Conservation (phyloP, 768 basidiomycete species). For the Pleurotus tuoliensis region DNA sequence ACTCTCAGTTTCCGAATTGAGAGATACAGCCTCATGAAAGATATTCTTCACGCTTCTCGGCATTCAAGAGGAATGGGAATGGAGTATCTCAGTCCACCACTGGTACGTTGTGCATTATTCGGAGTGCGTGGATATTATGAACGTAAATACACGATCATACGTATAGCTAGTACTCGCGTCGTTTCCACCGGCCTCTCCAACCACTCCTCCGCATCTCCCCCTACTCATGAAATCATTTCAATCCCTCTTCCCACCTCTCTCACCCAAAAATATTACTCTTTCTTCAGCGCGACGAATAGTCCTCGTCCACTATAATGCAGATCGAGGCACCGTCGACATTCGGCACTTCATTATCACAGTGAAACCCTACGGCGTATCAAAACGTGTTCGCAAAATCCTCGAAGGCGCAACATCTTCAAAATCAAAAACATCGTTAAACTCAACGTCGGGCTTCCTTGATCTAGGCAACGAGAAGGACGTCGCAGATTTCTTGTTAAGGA, state of each 20-base stretch:
- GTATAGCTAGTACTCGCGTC: conserved; percentile 89
- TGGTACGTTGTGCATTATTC: conserved; percentile 48
- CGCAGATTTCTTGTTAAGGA: conserved; percentile 87
- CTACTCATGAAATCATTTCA: conserved; percentile 97
- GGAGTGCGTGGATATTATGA: background rate
- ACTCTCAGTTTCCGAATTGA: conserved; percentile 92
- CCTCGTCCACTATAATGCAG: conserved; percentile 86
- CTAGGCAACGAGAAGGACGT: conserved; percentile 91
- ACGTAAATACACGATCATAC: background rate
- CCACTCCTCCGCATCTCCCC: conserved; percentile 77
- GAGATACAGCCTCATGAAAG: conserved; percentile 88
- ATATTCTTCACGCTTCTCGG: conserved; percentile 63
- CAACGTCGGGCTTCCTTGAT: conserved; percentile 55
- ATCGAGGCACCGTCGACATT: conserved; percentile 83
- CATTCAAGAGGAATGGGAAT: conserved; percentile 73
- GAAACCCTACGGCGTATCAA: conserved; percentile 90
- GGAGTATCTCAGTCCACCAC: conserved; percentile 88
- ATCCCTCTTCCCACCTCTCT: conserved; percentile 90
- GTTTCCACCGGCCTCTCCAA: conserved; percentile 71
- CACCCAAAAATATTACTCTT: conserved; percentile 72
- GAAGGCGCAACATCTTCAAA: conserved; percentile 44
- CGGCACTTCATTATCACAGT: conserved; percentile 95
- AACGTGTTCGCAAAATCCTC: conserved; percentile 83
- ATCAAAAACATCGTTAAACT: conserved; percentile 19
- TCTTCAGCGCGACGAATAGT: conserved; percentile 93